Evolutionary conservation across 2,329 filamentous ascomycete genomes (phyloP).

Genomic region (Cordyceps tenuipes): DNA sequence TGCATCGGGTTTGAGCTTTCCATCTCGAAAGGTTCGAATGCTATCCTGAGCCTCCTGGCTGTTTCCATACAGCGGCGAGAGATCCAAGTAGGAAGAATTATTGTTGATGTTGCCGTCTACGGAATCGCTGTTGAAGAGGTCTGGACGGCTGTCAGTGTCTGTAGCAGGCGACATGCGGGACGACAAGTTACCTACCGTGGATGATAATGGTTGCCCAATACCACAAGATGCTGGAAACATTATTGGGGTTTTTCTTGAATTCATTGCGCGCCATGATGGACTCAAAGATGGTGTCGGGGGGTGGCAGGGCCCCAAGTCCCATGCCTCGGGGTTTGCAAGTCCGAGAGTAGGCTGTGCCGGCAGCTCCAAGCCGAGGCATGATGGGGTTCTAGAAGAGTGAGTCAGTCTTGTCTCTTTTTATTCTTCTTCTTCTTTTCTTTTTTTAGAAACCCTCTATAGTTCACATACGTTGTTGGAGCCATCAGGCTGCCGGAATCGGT

Average conservation of each 20-base stretch:
- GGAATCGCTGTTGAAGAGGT: constrained; percentile 64
- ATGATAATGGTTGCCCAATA: constrained; percentile 68
- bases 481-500: constrained; percentile 59
- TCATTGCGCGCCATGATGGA: constrained; percentile 45
- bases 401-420: not conserved
- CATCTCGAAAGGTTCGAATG: constrained; percentile 62
- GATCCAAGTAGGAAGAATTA: constrained; percentile 64
- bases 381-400: constrained; percentile 46
- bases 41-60: constrained; percentile 57
- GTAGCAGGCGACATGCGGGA: constrained; percentile 10
- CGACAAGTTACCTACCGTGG: constrained; percentile 39
- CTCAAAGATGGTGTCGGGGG: constrained; percentile 56
- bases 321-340: constrained; percentile 51
- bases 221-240: constrained; percentile 63
- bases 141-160: constrained; percentile 22
- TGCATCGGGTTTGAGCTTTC: constrained; percentile 62
- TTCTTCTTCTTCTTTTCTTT: not conserved
- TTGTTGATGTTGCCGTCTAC: constrained; percentile 51
- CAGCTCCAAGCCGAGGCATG: constrained; percentile 57
- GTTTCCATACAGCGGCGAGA: constrained; percentile 64
- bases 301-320: constrained; percentile 57
- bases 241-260: constrained; percentile 57
- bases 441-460: too few species aligned
- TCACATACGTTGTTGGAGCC: constrained; percentile 55
- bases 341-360: constrained; percentile 58